phyloP scores from a whole-genome alignment of 169 alveolate genomes.

The Babesia ovis region DNA sequence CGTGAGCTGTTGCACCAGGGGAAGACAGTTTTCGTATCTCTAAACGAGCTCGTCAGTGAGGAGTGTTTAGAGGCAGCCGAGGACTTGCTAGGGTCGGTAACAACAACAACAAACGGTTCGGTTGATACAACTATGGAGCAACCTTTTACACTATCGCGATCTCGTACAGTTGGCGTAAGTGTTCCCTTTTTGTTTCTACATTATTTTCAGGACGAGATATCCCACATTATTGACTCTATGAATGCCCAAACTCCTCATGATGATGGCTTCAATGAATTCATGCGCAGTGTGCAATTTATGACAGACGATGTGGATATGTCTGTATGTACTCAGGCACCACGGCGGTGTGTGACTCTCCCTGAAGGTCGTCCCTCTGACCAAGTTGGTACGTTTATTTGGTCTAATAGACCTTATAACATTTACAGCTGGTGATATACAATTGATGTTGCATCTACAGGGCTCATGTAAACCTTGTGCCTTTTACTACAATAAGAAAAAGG shows the following conservation, averaged over 20 bases:
- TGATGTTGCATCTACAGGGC: slow-evolving; percentile 72
- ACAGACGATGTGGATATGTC: slow-evolving; percentile 8
- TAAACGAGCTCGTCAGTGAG: slow-evolving; percentile 48
- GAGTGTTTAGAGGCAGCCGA: slow-evolving; percentile 55
- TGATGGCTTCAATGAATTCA: not conserved
- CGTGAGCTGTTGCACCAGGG: slow-evolving; percentile 52
- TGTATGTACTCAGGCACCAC: not conserved
- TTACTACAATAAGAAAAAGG: slow-evolving; percentile 77
- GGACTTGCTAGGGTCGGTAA: not conserved
- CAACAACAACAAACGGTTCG: not conserved
- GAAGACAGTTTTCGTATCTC: slow-evolving; percentile 32
- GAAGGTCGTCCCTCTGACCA: slow-evolving; percentile 7
- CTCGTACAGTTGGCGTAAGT: slow-evolving; percentile 31
- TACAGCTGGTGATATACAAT: slow-evolving; percentile 58
- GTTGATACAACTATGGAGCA: not conserved
- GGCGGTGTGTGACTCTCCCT: slow-evolving; percentile 53
- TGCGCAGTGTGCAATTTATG: slow-evolving; percentile 42
- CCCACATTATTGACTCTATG: slow-evolving; percentile 48
- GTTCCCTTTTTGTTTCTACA: not conserved
- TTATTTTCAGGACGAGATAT: slow-evolving; percentile 39
- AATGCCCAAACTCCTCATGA: slow-evolving; percentile 12
- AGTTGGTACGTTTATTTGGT: slow-evolving; percentile 16
- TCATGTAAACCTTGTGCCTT: slow-evolving; percentile 82
- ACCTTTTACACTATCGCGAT: not conserved
- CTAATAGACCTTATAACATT: not conserved